Percentiles rank a stretch among this genome's conserved stretches.
phyloP scores from a whole-genome alignment of 148 eudicot genomes.

The Oxyria digyna region DNA sequence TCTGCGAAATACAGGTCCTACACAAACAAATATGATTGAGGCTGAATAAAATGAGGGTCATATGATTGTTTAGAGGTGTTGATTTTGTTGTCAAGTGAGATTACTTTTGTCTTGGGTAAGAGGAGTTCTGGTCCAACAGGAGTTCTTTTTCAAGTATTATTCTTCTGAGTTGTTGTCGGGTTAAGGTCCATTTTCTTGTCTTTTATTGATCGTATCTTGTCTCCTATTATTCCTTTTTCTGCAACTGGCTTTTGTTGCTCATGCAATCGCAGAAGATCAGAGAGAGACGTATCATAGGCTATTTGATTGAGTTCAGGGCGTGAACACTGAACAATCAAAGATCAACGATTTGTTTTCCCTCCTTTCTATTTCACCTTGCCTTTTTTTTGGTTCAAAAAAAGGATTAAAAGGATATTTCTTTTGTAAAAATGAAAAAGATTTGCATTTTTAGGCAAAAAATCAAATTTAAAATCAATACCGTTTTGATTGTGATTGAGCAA shows the following conservation, averaged over 20 bases:
- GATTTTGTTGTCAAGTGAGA: conserved; percentile 1
- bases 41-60: neutral
- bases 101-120: neutral
- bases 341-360: neutral
- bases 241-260: neutral
- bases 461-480: neutral
- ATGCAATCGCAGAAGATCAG: neutral
- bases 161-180: neutral
- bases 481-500: neutral
- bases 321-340: conserved; percentile 1
- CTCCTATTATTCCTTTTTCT: neutral
- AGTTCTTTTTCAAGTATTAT: neutral
- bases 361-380: neutral
- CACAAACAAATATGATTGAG: neutral
- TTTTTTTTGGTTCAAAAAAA: neutral
- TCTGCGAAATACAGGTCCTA: no score
- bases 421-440: neutral
- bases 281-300: neutral
- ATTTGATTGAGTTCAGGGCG: neutral
- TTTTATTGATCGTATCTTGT: conserved; percentile 1
- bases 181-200: neutral
- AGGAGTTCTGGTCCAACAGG: neutral
- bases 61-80: neutral
- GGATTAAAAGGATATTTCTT: neutral
- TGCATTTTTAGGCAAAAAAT: neutral